A percentile compares a stretch with the other conserved stretches of the same genome.
Conservation (phyloP, 352 stramenopile species). For the Pythium dissotocum region DNA sequence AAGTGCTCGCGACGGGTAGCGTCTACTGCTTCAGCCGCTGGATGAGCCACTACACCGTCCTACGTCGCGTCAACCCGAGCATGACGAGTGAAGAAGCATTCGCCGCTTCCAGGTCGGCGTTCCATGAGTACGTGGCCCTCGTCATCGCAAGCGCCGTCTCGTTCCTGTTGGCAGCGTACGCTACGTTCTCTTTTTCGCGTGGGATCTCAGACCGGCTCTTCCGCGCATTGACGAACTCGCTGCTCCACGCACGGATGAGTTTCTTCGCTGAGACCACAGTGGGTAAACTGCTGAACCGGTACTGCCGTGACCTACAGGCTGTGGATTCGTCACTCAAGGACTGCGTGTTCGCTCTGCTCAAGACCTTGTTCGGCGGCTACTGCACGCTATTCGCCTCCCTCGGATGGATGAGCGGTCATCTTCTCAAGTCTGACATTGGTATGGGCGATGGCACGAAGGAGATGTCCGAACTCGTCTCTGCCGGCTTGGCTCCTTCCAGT, state of each 20-base stretch:
- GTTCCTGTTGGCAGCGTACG: slow-evolving; percentile 24
- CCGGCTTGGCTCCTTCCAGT: slow-evolving; percentile 20
- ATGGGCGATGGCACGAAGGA: neutral
- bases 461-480: slow-evolving; percentile 17
- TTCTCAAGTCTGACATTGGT: slow-evolving; percentile 28
- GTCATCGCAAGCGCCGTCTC: slow-evolving; percentile 16
- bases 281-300: slow-evolving; percentile 30
- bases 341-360: slow-evolving; percentile 26
- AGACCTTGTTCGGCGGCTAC: slow-evolving; percentile 38
- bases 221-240: slow-evolving; percentile 23
- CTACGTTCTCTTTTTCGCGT: slow-evolving; percentile 26
- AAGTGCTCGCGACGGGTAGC: slow-evolving; percentile 33
- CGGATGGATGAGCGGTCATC: slow-evolving; percentile 39
- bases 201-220: slow-evolving; percentile 27
- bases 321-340: slow-evolving; percentile 36
- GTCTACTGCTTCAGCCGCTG: slow-evolving; percentile 44
- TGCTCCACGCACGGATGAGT: slow-evolving; percentile 25
- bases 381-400: slow-evolving; percentile 40
- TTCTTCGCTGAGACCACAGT: slow-evolving; percentile 33
- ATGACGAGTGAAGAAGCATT: slow-evolving; percentile 26
- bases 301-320: slow-evolving; percentile 31
- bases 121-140: slow-evolving; percentile 26
- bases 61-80: neutral
- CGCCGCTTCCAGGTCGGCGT: slow-evolving; percentile 8
- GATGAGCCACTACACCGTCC: slow-evolving; percentile 30